Evolutionary conservation across 2,329 filamentous ascomycete species (phyloP).

Genomic region (Xylariaceae sp.): DNA sequence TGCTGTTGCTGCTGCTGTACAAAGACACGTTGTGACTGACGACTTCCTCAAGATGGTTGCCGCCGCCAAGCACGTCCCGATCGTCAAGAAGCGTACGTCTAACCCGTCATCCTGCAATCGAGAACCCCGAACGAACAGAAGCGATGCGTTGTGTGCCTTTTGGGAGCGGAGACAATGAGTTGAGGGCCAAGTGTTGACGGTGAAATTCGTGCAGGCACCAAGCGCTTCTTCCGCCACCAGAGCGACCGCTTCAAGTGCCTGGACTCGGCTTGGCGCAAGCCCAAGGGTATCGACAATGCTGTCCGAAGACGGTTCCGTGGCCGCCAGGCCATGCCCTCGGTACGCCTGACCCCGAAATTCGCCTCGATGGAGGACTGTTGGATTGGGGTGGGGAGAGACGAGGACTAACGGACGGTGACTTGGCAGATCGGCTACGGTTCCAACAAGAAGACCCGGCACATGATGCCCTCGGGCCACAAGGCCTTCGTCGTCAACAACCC

Average conservation of each 20-base stretch:
- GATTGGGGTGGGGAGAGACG: no score
- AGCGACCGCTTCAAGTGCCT: conserved; percentile 94
- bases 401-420: conserved; percentile 2
- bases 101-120: conserved; percentile 7
- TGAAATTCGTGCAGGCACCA: conserved; percentile 59
- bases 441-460: conserved; percentile 99
- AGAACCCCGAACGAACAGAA: neutral
- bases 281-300: conserved; percentile 99
- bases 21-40: conserved; percentile 11
- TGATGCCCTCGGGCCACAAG: conserved; percentile 99
- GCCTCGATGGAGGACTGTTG: neutral
- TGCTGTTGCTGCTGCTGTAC: neutral
- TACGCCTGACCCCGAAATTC: conserved; percentile 45
- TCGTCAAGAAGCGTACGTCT: conserved; percentile 99
- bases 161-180: neutral
- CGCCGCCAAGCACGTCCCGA: conserved; percentile 98
- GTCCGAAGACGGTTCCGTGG: conserved; percentile 97
- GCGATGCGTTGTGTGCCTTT: no score
- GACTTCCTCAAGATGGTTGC: conserved; percentile 71
- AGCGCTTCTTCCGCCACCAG: conserved; percentile 96
- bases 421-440: conserved; percentile 91
- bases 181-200: conserved; percentile 37
- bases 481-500: conserved; percentile 98
- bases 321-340: conserved; percentile 94
- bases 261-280: conserved; percentile 80